Conservation (phyloP, 768 basidiomycete species). For the Xerocomus potaroensis region DNA sequence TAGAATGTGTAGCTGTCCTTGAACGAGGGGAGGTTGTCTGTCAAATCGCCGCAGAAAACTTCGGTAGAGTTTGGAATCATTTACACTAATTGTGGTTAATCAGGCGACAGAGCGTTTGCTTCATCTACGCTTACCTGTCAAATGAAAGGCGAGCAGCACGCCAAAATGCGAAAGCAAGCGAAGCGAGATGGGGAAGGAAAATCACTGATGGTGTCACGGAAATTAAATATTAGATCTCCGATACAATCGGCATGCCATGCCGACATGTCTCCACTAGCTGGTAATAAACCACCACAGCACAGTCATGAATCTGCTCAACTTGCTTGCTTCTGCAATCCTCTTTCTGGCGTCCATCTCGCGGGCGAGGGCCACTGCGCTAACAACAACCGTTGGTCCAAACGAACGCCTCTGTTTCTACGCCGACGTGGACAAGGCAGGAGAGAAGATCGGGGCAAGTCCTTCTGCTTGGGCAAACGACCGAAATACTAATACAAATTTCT, state of each 20-base stretch:
- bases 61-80: background rate
- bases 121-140: slow-evolving; percentile 14
- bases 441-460: slow-evolving; percentile 78
- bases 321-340: slow-evolving; percentile 20
- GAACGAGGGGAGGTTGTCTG: slow-evolving; percentile 5
- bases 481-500: slow-evolving; percentile 11
- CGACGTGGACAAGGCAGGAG: slow-evolving; percentile 91
- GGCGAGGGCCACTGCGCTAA: slow-evolving; percentile 61
- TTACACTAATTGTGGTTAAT: slow-evolving; percentile 1
- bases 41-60: slow-evolving; percentile 7
- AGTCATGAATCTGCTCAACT: slow-evolving; percentile 20
- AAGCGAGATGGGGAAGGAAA: background rate
- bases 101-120: background rate
- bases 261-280: slow-evolving; percentile 10
- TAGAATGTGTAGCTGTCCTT: slow-evolving; percentile 7
- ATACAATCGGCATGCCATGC: slow-evolving; percentile 17
- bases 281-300: background rate
- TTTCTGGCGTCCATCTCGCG: slow-evolving; percentile 33
- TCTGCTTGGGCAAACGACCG: background rate
- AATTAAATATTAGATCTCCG: slow-evolving; percentile 16
- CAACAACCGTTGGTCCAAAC: slow-evolving; percentile 73
- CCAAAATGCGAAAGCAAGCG: slow-evolving; percentile 1
- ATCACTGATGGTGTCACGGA: slow-evolving; percentile 11
- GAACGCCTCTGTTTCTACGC: slow-evolving; percentile 91
- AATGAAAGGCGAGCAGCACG: no score